Conservation (phyloP, 2,329 filamentous ascomycete genomes). For the Sporothrix euskadiensis region DNA sequence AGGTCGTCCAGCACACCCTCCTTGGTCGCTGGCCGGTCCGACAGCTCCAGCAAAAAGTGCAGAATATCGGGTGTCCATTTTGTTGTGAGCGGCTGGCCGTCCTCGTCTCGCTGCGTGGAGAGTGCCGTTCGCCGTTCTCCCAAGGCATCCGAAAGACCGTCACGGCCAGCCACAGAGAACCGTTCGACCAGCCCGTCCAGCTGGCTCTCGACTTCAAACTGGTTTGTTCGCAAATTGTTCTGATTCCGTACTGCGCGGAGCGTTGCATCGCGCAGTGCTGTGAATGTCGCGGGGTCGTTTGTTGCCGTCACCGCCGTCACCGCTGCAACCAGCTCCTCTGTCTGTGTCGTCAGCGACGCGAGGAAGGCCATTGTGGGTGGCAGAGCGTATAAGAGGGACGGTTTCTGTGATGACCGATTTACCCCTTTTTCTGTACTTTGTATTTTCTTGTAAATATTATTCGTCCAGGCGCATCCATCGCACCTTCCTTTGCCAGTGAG, state of each 20-base stretch:
- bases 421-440: neutral
- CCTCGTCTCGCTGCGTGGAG: neutral
- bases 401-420: no score
- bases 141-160: constrained; percentile 73
- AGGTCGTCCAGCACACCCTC: constrained; percentile 62
- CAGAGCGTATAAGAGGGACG: neutral
- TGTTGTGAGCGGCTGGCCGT: constrained; percentile 37
- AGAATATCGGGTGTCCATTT: constrained; percentile 79
- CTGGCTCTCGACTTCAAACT: constrained; percentile 67
- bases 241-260: constrained; percentile 56
- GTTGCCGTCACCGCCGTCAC: constrained; percentile 52
- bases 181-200: constrained; percentile 80
- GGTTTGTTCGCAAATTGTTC: constrained; percentile 67
- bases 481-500: neutral
- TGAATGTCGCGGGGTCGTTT: constrained; percentile 43
- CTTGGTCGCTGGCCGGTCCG: constrained; percentile 74
- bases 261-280: constrained; percentile 50
- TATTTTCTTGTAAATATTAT: neutral
- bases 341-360: constrained; percentile 63
- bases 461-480: neutral
- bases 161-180: constrained; percentile 76
- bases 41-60: constrained; percentile 75
- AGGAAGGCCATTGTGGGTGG: constrained; percentile 66
- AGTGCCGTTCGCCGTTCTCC: constrained; percentile 43
- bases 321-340: constrained; percentile 68